These are phyloP conservation scores for Biscogniauxia sp. DNA, from an alignment of 2,329 filamentous ascomycete species.

Conservation along the genomic window DNA sequence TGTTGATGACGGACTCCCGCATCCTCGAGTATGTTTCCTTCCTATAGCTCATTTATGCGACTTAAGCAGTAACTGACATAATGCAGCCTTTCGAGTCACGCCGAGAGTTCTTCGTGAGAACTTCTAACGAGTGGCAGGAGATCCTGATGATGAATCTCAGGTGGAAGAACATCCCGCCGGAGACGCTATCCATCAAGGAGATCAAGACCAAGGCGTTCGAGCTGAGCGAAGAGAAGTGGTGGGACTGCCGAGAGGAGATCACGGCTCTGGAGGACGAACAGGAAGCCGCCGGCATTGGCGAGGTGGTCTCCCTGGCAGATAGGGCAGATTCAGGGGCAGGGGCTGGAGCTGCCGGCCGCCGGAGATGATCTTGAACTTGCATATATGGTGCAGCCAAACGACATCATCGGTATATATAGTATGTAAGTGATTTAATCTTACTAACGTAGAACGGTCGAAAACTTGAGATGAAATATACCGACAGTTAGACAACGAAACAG, in stretches of 20 bases:
- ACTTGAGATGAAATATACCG: too few relatives aligned
- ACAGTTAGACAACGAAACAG: too few relatives aligned
- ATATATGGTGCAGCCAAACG: conserved; percentile 3
- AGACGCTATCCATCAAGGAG: conserved; percentile 79
- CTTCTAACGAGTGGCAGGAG: conserved; percentile 87
- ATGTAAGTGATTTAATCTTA: not conserved
- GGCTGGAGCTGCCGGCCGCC: conserved; percentile 43
- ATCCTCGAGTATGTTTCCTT: conserved; percentile 51
- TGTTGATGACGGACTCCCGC: conserved; percentile 72
- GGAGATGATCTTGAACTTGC: conserved; percentile 21
- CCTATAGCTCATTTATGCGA: not conserved
- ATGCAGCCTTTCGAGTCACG: conserved; percentile 81
- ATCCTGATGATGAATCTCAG: conserved; percentile 73
- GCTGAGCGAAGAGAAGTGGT: conserved; percentile 95
- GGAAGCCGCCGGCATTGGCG: conserved; percentile 90
- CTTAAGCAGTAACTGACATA: conserved; percentile 4
- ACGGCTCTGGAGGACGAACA: conserved; percentile 90
- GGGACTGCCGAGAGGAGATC: conserved; percentile 95
- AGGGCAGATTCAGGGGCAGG: conserved; percentile 55
- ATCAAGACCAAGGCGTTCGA: conserved; percentile 89
- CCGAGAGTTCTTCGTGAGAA: conserved; percentile 88
- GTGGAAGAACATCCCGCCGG: conserved; percentile 64
- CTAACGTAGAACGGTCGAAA: too few relatives aligned
- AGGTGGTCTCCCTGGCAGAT: conserved; percentile 85
- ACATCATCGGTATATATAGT: not conserved